Percentiles rank a stretch among this genome's conserved stretches.
These are phyloP conservation scores for Moesziomyces sp. DNA, from an alignment of 1,284 basidiomycete species.

Conservation along the genomic window DNA sequence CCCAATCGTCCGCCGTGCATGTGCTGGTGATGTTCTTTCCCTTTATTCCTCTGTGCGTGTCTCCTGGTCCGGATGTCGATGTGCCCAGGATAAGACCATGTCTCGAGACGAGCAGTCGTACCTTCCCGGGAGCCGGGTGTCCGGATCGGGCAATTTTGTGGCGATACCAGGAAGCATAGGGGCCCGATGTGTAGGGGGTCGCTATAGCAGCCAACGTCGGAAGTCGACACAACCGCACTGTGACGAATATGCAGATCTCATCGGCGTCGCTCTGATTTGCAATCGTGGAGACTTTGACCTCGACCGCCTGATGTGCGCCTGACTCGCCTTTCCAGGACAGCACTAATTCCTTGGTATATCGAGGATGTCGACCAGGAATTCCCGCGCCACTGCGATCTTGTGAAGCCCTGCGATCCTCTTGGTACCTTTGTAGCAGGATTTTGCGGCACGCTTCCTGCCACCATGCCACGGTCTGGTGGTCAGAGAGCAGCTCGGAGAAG, in stretches of 20 bases:
- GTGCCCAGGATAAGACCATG: slow-evolving; percentile 21
- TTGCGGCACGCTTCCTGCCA: slow-evolving; percentile 20
- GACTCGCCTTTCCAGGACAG: neutral
- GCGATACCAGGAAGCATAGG: no score
- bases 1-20: no score
- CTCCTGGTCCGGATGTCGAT: neutral
- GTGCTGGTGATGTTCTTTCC: no score
- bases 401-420: neutral
- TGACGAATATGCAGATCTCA: no score
- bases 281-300: no score
- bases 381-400: no score
- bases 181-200: neutral
- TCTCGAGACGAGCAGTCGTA: slow-evolving; percentile 27
- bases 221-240: neutral
- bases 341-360: slow-evolving; percentile 7
- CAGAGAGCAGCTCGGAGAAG: slow-evolving; percentile 13
- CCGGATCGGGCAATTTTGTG: no score
- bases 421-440: neutral
- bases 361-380: neutral
- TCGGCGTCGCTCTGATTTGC: no score
- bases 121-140: neutral
- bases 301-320: no score
- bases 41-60: no score
- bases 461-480: slow-evolving; percentile 4
- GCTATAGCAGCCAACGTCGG: slow-evolving; percentile 1